Base-by-base conservation (phyloP, 495 filamentous ascomycete species). In the Bryoglossum gracile region DNA sequence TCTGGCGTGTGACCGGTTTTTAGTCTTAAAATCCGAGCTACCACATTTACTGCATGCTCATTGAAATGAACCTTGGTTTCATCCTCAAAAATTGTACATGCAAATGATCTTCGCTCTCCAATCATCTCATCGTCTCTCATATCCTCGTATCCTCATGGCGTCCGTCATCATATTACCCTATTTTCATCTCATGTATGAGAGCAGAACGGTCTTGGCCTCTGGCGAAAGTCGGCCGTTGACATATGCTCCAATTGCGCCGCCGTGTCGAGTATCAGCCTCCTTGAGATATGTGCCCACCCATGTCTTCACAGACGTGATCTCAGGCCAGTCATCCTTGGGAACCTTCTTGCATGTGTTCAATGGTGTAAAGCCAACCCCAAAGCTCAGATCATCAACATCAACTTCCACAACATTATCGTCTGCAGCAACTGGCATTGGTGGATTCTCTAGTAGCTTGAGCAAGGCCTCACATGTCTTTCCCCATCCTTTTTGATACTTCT, bases 371-470 rank as follows among this genome's bases (percentile, higher is more conserved):
- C 88, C 89, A 35, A 94, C 80, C 9, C 91, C 94, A 57, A 97
- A 99, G 42, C 85, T 81, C 60, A 95, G 79, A 62, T 98, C 91
- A 54, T 98, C 92, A 37, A 92, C 83, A 56, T 97, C 92, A 58
- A 94, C 89, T 18, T 67, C 61, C 13, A 76, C 73, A 54, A 90
- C 80, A 18, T 83, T 61, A 46, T 94, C 89, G 50, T 95, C 89
- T 39, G 78, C 75, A 37, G 77, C 63, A 8, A 77, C 67, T 5
- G 87, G 82, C 46, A 84, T 70, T 3, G 91, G 89, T 4, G 89
- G 86, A 65, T 91, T 87, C 58, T 90, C 81, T 3, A 99, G 76
- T 11, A 96, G 76, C 63, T 88, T 87, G 11, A 97, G 77, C 51
- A 99, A 74, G 9, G 85, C 80, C 60, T 92, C 84, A 60, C 82